These are phyloP conservation scores for Eimeria tenella DNA, from an alignment of 169 alveolate species.

Conservation along the genomic window DNA sequence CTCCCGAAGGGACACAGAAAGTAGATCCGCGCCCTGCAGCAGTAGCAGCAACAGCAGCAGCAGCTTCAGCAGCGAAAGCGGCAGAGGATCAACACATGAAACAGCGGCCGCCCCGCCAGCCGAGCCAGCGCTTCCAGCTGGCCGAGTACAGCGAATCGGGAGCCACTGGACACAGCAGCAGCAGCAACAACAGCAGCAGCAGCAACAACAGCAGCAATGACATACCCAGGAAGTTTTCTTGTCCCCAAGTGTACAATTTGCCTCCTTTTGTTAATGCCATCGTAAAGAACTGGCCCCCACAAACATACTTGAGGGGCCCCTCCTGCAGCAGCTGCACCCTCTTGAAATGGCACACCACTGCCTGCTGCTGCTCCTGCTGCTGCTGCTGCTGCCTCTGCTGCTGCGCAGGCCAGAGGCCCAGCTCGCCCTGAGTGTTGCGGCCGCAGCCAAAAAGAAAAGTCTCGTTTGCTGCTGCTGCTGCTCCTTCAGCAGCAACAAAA, in stretches of 20 bases:
- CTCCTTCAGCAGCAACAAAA: slow-evolving; percentile 3
- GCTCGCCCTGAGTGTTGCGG: slow-evolving; percentile 72
- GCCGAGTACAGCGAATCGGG: not conserved
- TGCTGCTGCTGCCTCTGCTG: not conserved
- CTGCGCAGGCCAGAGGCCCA: slow-evolving; percentile 57
- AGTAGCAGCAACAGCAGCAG: not conserved
- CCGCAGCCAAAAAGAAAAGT: slow-evolving; percentile 63
- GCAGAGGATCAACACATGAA: not conserved
- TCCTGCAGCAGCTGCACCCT: slow-evolving; percentile 7
- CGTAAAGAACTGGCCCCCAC: slow-evolving; percentile 75
- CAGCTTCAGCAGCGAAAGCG: not conserved
- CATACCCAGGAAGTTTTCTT: slow-evolving; percentile 60
- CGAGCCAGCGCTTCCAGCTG: not conserved
- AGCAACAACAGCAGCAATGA: not conserved
- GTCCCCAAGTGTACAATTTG: slow-evolving; percentile 60
- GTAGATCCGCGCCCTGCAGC: slow-evolving; percentile 20
- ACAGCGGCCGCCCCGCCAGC: not conserved
- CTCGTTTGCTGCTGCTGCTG: slow-evolving; percentile 15
- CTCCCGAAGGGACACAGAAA: not conserved
- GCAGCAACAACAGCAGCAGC: not conserved
- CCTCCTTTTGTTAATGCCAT: slow-evolving; percentile 51
- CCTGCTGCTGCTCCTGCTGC: not conserved
- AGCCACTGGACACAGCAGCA: not conserved
- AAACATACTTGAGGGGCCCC: slow-evolving; percentile 15
- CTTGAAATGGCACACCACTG: slow-evolving; percentile 18